Base-by-base conservation (phyloP, 1,284 basidiomycete genomes). In the Phylloboletellus chloephorus region DNA sequence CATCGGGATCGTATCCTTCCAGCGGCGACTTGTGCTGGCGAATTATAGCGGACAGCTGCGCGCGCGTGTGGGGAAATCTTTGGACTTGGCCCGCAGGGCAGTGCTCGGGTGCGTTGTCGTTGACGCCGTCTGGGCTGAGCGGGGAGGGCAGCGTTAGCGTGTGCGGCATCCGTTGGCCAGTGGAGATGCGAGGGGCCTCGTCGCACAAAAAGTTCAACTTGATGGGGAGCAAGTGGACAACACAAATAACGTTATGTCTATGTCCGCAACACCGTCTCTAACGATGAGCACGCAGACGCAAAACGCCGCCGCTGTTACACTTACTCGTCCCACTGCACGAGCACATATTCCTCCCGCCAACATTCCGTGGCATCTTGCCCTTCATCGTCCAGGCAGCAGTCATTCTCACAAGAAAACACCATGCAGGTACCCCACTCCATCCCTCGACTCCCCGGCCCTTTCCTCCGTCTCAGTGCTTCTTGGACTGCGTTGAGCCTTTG, bases 371-470 rank as follows among this genome's bases (percentile, higher is more conserved):
- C 61, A 1, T 66, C 64, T 20, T 53, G 50, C 24, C 63, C 66
- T 11, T 57, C 63, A 17, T 69, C 70, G 15, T 65, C 71, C 23
- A 64, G 46, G 51, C 73, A 76, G 58, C 88, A 92, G 54, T 90
- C 84, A 32, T 72, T 71, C 47, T 71, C 73, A 52, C 88, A 92
- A 0, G 82, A 82, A 62, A 88, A 89, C 13, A 91, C 66, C 68
- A 90, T 71, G 44, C 79, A 79, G 3, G 88, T 89, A 0, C 88
- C 88, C 85, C 87, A 91, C 44, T 86, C 84, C 81, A 91, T 85
- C 0, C 78, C 80, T 33, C 66, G 58, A 24, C 66, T 63, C 9
- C 65, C 70, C 2, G 60, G 53, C 21, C 58, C 61, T 39, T 64
- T 65, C 39, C 56, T 65, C 6, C 67, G 68, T 51, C 72, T 73